Evolutionary conservation across 169 alveolate genomes (phyloP).

Genomic region (Cryptosporidium andersoni): DNA sequence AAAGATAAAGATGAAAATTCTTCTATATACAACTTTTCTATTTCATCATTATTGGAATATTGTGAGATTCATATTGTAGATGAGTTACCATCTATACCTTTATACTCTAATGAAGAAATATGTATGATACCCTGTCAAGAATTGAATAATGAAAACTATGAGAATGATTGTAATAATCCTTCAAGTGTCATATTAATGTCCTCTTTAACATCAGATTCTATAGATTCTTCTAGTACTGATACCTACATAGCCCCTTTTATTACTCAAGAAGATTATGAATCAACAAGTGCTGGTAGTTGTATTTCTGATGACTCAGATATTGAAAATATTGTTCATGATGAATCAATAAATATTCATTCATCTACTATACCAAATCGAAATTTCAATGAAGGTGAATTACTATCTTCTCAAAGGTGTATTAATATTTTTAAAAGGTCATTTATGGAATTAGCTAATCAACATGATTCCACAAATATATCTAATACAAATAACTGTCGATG

Average conservation of each 20-base stretch:
- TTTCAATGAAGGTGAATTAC: no score
- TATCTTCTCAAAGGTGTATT: no score
- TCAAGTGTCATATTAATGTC: constrained; percentile 31
- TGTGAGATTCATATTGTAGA: constrained; percentile 52
- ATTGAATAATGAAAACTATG: neutral
- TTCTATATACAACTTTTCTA: constrained; percentile 21
- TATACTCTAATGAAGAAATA: constrained; percentile 7
- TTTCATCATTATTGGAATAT: constrained; percentile 35
- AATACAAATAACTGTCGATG: no score
- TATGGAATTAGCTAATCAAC: no score
- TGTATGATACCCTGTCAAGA: constrained; percentile 44
- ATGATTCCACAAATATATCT: no score
- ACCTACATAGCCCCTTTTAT: constrained; percentile 1
- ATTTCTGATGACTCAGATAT: constrained; percentile 5
- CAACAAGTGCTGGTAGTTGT: constrained; percentile 69
- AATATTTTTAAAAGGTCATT: no score
- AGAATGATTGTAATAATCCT: neutral
- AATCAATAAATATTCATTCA: no score
- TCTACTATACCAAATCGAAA: no score
- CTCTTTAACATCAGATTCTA: constrained; percentile 13
- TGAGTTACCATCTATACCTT: constrained; percentile 50
- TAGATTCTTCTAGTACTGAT: neutral
- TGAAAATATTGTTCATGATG: no score
- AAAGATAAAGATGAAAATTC: constrained; percentile 51
- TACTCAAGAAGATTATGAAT: constrained; percentile 47